Base-by-base conservation (phyloP, 1,139 yeast species). In the Magnusiomyces starmeri region DNA sequence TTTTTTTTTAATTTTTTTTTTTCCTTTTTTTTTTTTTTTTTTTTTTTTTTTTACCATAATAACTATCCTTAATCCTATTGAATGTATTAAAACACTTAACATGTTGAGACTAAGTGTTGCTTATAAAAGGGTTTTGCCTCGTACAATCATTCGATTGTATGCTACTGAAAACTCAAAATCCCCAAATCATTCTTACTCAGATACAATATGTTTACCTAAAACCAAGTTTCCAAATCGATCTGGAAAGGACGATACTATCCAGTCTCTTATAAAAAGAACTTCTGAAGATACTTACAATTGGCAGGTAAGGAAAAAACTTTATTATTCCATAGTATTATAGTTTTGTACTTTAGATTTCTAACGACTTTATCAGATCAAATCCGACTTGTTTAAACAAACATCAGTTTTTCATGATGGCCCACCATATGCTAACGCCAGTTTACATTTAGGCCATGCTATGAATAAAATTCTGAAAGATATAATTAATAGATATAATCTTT, bases 381-480 rank as follows among this genome's bases (percentile, higher is more conserved):
- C 50, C 9, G 37, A 37, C 21, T 27, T 24, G n/a, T 48, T 51
- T 4, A 48, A 50, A 37, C 48, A 51, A 46, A 35, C 73, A n/a
- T 88, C 87, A 59, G 75, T 85, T 1, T 71, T 92, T 3, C 97
- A 90, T 60, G 99, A 92, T 69, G 99, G 99, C 0, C 99, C 99
- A 0, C 99, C 99, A 0, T 92, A 90, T 69, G 97, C 98, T 12
- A 92, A 92, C 65, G 98, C 97, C 3, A 88, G 84, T 56, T 72
- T 92, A 25, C 99, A 92, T 65, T 69, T 90, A 56, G 99, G 99
- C 1, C 99, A 92, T 69, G 90, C 97, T 0, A 70, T 92, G 62
- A 92, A 92, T 69, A 92, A 92, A 64, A 78, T 89, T 24, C 69
- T 88, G 52, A 92, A 92, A 66, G 99, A 92, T 68, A 81, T 92